A percentile compares a stretch with the other conserved stretches of the same genome.
These are phyloP conservation scores for Colletotrichum orbiculare DNA, from an alignment of 2,329 filamentous ascomycete species.

Conservation along the genomic window DNA sequence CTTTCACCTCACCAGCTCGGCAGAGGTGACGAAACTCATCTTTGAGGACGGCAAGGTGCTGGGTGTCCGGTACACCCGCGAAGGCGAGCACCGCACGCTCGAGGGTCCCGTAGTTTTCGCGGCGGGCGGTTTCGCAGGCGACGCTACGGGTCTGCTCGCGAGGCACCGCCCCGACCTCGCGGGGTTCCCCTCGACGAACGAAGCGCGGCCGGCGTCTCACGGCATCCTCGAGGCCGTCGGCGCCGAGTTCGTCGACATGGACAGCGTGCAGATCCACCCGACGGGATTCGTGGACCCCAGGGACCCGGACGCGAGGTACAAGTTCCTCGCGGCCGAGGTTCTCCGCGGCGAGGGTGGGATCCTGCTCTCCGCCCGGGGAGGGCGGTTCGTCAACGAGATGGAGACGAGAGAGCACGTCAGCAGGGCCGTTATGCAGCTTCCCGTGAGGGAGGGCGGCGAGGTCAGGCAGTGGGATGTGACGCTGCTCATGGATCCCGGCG, in stretches of 20 bases:
- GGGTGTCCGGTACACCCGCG: constrained; percentile 62
- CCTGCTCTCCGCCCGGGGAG: constrained; percentile 57
- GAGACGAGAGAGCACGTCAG: constrained; percentile 69
- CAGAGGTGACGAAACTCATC: constrained; percentile 64
- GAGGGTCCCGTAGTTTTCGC: constrained; percentile 69
- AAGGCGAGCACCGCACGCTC: constrained; percentile 51
- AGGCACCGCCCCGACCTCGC: constrained; percentile 68
- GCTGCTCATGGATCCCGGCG: constrained; percentile 69
- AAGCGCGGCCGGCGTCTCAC: constrained; percentile 66
- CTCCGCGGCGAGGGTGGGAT: constrained; percentile 72
- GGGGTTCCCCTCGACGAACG: constrained; percentile 72
- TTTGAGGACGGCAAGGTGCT: constrained; percentile 49
- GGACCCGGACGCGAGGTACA: constrained; percentile 57
- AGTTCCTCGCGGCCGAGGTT: constrained; percentile 73
- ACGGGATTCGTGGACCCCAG: constrained; percentile 71
- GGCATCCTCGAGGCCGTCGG: constrained; percentile 51
- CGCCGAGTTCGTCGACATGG: constrained; percentile 61
- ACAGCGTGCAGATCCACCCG: constrained; percentile 72
- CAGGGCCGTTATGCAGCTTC: constrained; percentile 58
- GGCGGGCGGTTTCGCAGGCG: constrained; percentile 71
- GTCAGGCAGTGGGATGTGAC: constrained; percentile 68
- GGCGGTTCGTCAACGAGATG: constrained; percentile 71
- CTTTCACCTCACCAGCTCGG: constrained; percentile 63
- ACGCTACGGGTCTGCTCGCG: constrained; percentile 66
- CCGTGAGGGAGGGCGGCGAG: constrained; percentile 41